Percentiles rank a stretch among this genome's conserved stretches.
phyloP scores from a whole-genome alignment of 305 asterid genomes.

The Petunia hybrid region DNA sequence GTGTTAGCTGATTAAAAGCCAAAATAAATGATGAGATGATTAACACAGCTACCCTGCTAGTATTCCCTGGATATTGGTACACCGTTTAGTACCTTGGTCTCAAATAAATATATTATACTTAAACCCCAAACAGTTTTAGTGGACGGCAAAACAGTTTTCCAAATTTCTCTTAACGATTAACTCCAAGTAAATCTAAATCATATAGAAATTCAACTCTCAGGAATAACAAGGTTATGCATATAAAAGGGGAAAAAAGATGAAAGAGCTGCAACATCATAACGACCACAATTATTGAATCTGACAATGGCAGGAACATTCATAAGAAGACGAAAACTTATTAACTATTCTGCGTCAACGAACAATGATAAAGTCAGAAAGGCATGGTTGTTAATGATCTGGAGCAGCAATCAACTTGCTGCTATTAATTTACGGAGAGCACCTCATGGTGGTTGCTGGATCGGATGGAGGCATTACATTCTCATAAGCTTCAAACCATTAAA shows the following conservation, averaged over 20 bases:
- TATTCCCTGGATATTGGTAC: neutral
- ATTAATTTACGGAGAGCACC: neutral
- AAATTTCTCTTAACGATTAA: neutral
- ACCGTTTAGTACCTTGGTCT: neutral
- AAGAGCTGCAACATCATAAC: conserved; percentile 18
- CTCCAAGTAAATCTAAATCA: neutral
- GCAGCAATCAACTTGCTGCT: conserved; percentile 10
- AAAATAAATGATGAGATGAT: neutral
- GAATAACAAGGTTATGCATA: neutral
- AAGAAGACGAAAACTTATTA: conserved; percentile 5
- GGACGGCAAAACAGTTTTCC: neutral
- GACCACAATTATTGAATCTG: conserved; percentile 10
- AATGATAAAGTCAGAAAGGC: conserved; percentile 4
- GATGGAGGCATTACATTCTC: neutral
- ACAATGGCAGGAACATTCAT: neutral
- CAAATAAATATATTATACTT: neutral
- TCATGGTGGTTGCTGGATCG: conserved; percentile 16
- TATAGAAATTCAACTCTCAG: neutral
- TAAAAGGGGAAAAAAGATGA: neutral
- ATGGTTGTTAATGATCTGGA: neutral
- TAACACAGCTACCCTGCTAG: neutral
- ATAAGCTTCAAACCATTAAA: conserved; percentile 5
- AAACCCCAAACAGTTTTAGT: neutral
- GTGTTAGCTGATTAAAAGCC: neutral
- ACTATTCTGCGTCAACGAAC: conserved; percentile 2